Base-by-base conservation (phyloP, 257 asterid genomes). In the Mentha longifolia region DNA sequence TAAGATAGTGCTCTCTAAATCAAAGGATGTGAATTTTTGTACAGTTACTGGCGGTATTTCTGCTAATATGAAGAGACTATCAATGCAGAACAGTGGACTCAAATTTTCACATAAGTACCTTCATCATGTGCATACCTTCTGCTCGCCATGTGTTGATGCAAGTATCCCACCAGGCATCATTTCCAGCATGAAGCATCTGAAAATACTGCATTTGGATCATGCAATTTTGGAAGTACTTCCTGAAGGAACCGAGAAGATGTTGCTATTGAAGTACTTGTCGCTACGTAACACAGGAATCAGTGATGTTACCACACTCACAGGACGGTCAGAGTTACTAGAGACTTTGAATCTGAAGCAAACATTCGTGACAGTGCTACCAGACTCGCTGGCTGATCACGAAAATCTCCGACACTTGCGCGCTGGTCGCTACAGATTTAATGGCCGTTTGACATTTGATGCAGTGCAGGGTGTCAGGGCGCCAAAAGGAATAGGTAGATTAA, bases 261-360 rank as follows among this genome's bases (percentile, higher is more conserved):
- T 74, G 31, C 72, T 74, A 13, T 37, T 74, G 73, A 74, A 68
- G 69, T 74, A 74, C 43, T 33, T 74, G 35, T 57, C 74, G 19
- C 51, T 66, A 25, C 16, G 78, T 58, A 56, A 65, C 51, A 74
- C 74, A 14, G 35, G 33, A 9, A 58, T 74, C 73, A 56, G 37
- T 3, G 41, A 6, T 25, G 11, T 66, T 19, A 57, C 78, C 16
- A 20, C 3, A 16, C 58, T 63, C 16, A 47, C 70, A 7, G 74
- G 70, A 16, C 17, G 19, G 56, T 28, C 16, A 16, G 17, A 33
- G 56, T 28, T 28, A 33, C 73, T 67, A 35, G 78, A 74, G 58
- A 74, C 78, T 4, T 74, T 74, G 49, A 68, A 74, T 59, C 73
- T 74, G 56, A 74, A 74, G 67, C 55, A 74, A 6, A 74, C 73